Conservation (phyloP, 139 green algal species). For the Auxenochlorella pyrenoidosa region DNA sequence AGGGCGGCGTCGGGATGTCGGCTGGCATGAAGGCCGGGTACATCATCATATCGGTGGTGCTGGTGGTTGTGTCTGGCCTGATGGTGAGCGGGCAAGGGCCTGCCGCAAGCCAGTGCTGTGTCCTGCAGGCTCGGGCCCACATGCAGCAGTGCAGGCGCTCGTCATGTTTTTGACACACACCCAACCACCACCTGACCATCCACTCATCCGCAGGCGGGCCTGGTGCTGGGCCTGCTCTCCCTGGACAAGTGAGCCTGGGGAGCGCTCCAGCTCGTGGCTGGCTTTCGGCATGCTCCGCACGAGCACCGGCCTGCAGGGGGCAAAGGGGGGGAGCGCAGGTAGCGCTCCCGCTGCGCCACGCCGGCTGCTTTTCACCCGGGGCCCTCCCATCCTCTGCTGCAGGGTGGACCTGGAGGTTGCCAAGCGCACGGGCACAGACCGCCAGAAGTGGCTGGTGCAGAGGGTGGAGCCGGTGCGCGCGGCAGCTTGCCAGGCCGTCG, state of each 20-base stretch:
- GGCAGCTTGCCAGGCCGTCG: no score
- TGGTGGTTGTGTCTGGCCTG: slow-evolving; percentile 13
- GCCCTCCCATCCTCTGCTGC: not conserved
- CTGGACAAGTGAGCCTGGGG: slow-evolving; percentile 53
- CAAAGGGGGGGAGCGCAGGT: no score
- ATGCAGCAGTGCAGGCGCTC: no score
- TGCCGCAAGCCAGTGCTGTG: no score
- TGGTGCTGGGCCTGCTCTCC: slow-evolving; percentile 83
- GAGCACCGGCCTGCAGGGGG: no score
- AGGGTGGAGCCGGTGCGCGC: slow-evolving; percentile 23
- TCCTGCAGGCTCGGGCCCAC: no score
- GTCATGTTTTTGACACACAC: no score
- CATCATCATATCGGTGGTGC: not conserved
- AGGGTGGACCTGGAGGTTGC: slow-evolving; percentile 34
- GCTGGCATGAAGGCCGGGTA: not conserved
- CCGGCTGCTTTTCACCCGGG: not conserved
- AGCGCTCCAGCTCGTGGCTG: no score
- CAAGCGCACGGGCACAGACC: slow-evolving; percentile 8
- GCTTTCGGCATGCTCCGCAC: no score
- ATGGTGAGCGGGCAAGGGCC: slow-evolving; percentile 12
- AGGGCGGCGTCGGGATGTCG: not conserved
- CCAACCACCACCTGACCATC: no score
- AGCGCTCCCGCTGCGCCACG: not conserved
- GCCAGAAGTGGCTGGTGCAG: slow-evolving; percentile 19
- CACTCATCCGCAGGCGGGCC: slow-evolving; percentile 52